Evolutionary conservation across 2,329 filamentous ascomycete species (phyloP).

Genomic region (Phaeosphaeria sp.): DNA sequence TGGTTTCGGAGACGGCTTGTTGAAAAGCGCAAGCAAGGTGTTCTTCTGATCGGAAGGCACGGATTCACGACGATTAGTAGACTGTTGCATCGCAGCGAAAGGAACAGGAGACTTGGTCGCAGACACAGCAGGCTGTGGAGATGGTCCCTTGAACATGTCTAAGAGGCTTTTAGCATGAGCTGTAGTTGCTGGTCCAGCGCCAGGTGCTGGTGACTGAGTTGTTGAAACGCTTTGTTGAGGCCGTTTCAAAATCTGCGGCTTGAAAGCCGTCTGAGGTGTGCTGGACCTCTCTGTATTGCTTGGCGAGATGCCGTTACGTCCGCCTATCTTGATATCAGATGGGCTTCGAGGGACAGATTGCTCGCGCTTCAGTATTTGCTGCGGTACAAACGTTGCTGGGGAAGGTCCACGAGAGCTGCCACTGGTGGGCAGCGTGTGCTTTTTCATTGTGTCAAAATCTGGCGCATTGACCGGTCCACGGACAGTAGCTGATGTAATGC

Average conservation of each 20-base stretch:
- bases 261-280: constrained; percentile 30
- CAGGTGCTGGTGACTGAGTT: constrained; percentile 6
- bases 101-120: constrained; percentile 15
- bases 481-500: constrained; percentile 49
- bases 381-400: constrained; percentile 36
- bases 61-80: constrained; percentile 34
- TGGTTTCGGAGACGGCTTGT: constrained; percentile 29
- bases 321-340: constrained; percentile 1
- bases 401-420: constrained; percentile 38
- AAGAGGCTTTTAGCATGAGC: constrained; percentile 28
- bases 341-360: constrained; percentile 13
- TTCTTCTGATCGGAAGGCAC: constrained; percentile 41
- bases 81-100: constrained; percentile 12
- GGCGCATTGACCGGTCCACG: constrained; percentile 51
- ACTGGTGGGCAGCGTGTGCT: constrained; percentile 31
- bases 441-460: constrained; percentile 49
- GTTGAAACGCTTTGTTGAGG: constrained; percentile 36
- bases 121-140: constrained; percentile 17
- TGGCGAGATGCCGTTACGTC: constrained; percentile 6
- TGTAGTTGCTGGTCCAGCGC: constrained; percentile 9
- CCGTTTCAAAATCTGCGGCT: constrained; percentile 46
- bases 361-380: constrained; percentile 33
- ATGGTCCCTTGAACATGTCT: constrained; percentile 26
- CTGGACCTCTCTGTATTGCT: constrained; percentile 10
- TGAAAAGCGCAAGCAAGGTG: constrained; percentile 46